Evolutionary conservation across 768 basidiomycete species (phyloP).

Genomic region (Lactarius akahatsu): DNA sequence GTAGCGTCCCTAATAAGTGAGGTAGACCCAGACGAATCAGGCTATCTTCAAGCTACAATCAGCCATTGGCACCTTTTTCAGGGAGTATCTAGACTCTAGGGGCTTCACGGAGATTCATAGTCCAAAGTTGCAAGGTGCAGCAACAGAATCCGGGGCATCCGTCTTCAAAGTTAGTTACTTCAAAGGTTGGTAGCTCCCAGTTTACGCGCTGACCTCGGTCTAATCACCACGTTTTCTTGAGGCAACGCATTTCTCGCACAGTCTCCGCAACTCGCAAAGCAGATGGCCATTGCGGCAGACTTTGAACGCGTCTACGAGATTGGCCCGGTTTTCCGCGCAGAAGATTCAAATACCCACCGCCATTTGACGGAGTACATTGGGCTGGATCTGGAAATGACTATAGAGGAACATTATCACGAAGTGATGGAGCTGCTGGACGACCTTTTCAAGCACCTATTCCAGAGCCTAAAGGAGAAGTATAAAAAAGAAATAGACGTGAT

Average conservation of each 20-base stretch:
- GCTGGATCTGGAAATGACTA: constrained; percentile 97
- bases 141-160: constrained; percentile 94
- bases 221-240: constrained; percentile 34
- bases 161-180: constrained; percentile 99
- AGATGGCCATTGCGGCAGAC: constrained; percentile 99
- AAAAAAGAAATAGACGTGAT: constrained; percentile 80
- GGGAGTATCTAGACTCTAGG: constrained; percentile 67
- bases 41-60: constrained; percentile 92
- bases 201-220: not conserved
- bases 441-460: constrained; percentile 85
- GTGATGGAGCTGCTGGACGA: constrained; percentile 90
- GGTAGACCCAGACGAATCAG: constrained; percentile 90
- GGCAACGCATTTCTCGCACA: constrained; percentile 93
- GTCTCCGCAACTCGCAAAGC: constrained; percentile 95
- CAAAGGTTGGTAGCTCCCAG: constrained; percentile 60
- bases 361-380: constrained; percentile 99
- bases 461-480: constrained; percentile 73
- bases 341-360: constrained; percentile 95
- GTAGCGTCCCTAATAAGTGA: constrained; percentile 9
- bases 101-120: constrained; percentile 96
- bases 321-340: constrained; percentile 94
- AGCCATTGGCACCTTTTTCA: constrained; percentile 86
- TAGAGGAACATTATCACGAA: constrained; percentile 99
- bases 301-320: constrained; percentile 99
- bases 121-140: constrained; percentile 94